phyloP scores from a whole-genome alignment of 805 yeast species.

The Candida loeiensis region DNA sequence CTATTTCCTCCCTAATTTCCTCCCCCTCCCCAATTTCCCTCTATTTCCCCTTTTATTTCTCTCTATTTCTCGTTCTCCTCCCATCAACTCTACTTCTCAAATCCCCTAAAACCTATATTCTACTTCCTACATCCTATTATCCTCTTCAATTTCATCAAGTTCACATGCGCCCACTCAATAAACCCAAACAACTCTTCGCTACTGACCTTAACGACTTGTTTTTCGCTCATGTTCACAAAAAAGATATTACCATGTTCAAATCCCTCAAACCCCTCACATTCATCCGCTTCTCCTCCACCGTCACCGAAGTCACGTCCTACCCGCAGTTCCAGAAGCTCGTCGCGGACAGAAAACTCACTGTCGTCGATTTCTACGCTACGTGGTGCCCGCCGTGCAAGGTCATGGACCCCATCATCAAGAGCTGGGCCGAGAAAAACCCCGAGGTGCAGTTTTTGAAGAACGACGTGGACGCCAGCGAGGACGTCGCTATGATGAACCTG shows the following conservation, averaged over 20 bases:
- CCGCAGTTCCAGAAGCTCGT: slow-evolving; percentile 22
- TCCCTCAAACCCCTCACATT: not conserved
- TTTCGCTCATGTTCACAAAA: too few species aligned
- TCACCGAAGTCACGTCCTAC: slow-evolving; percentile 27
- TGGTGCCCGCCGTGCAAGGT: slow-evolving; percentile 81
- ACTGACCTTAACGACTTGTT: too few species aligned
- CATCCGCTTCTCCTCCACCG: slow-evolving; percentile 14
- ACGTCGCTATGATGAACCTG: slow-evolving; percentile 57
- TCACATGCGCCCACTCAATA: not conserved
- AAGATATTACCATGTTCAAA: slow-evolving; percentile 1
- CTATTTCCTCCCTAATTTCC: too few species aligned
- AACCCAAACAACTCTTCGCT: not conserved
- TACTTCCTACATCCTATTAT: too few species aligned
- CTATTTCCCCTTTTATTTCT: too few species aligned
- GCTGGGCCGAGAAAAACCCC: slow-evolving; percentile 37
- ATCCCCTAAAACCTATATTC: too few species aligned
- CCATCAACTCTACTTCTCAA: too few species aligned
- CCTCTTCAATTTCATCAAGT: not conserved
- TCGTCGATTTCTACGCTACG: slow-evolving; percentile 66
- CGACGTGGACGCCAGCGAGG: slow-evolving; percentile 63
- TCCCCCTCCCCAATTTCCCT: too few species aligned
- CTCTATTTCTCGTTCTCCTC: too few species aligned
- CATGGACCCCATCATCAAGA: slow-evolving; percentile 53
- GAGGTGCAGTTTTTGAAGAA: slow-evolving; percentile 63
- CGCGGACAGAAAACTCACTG: slow-evolving; percentile 31